phyloP scores from a whole-genome alignment of 768 basidiomycete genomes.

The Lentinus tigrinus region DNA sequence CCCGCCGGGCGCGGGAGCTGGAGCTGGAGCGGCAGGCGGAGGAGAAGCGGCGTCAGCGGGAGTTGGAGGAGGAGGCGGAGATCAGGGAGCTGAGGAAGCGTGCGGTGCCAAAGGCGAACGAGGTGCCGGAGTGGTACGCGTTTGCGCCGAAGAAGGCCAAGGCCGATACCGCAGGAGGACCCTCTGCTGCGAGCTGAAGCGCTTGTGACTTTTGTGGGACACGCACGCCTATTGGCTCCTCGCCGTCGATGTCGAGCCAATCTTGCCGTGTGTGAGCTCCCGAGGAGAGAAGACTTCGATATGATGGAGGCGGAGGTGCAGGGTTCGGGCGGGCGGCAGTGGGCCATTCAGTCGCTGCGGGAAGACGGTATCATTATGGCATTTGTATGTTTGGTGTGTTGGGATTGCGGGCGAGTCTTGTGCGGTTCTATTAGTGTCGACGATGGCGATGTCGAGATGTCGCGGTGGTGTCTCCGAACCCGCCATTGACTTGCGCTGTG shows the following conservation, averaged over 20 bases:
- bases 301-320: too few relatives aligned
- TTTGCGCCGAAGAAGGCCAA: conserved; percentile 58
- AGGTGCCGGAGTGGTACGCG: conserved; percentile 77
- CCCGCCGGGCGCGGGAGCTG: conserved; percentile 53
- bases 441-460: too few relatives aligned
- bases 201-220: too few relatives aligned
- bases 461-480: too few relatives aligned
- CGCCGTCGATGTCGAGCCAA: too few relatives aligned
- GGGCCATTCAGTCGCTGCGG: too few relatives aligned
- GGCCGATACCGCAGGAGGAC: conserved; percentile 10
- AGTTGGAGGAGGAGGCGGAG: conserved; percentile 59
- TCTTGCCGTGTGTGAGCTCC: too few relatives aligned
- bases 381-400: conserved; percentile 13
- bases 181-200: conserved; percentile 7
- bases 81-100: conserved; percentile 59
- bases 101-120: conserved; percentile 66
- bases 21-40: conserved; percentile 49
- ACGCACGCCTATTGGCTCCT: too few relatives aligned
- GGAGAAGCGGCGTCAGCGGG: conserved; percentile 44
- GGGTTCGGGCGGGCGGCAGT: too few relatives aligned
- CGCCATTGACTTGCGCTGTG: too few relatives aligned
- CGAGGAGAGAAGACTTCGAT: too few relatives aligned
- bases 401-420: not conserved
- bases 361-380: conserved; percentile 14
- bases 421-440: not conserved